Base-by-base conservation (phyloP, 2,329 filamentous ascomycete species). In the Pseudopyrenochaeta lycopersici region DNA sequence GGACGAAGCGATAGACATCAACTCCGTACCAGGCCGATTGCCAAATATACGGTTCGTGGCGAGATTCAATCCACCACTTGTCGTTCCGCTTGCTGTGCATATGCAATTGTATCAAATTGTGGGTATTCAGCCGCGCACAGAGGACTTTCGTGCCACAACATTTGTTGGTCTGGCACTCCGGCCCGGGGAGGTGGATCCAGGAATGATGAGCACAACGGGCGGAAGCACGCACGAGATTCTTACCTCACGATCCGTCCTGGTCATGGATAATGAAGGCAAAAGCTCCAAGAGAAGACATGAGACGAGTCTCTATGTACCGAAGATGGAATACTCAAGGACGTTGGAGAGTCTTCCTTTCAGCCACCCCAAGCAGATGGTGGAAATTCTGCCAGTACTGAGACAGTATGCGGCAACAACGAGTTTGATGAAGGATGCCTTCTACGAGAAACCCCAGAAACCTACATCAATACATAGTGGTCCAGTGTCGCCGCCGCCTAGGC, bases 1-100 rank as follows among this genome's bases (percentile, higher is more conserved):
- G 73, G 65, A 78, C 36, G 75, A 85, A 52, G 78, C 81, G 9
- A 85, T 88, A 75, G 80, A 84, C 38, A 74, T 85, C 44, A 77
- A 87, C 30, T 79, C 82, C n/a, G 78, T 54, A 62, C 71, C 79
- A 15, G 78, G 81, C 1, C 86, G 86, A 56, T 80, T 90, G 4
- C 89, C 89, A 3, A 86, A 91, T 46, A 86, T 91, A 54, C 85
- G 88, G 60, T 95, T 95, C 72, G 84, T 88, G 38, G 90, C 89
- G 2, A 85, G 84, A 10, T 88, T 95, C 46, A 85, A 91, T 50
- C 91, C 91, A 1, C 89, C 91, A 0, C 77, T 96, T 9, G 82
- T 89, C 11, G 80, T 95, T 4, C 88, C 91, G 0, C 83, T 87
- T 40, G 80, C 80, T 31, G 82, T 88, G 15, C 89, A 88, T 66